Conservation (phyloP, 108 stramenopile genomes). For the Cyclotella baltica region DNA sequence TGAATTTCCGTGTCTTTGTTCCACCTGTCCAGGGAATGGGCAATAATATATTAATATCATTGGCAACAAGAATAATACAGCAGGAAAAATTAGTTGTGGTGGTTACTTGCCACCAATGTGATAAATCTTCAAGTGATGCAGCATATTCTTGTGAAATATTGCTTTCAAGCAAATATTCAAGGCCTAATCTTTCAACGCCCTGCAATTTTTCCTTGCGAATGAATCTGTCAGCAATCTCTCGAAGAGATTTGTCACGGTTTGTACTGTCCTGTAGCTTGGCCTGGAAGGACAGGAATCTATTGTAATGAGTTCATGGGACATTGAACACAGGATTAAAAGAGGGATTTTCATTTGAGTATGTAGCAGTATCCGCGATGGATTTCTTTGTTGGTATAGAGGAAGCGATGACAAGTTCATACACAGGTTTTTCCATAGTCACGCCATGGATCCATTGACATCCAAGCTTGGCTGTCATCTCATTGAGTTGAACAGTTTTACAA, state of each 20-base stretch:
- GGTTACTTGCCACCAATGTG: not conserved
- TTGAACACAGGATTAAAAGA: too few relatives aligned
- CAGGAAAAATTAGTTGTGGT: not conserved
- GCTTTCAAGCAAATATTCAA: not conserved
- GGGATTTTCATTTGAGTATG: not conserved
- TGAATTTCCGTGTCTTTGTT: not conserved
- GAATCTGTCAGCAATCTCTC: not conserved
- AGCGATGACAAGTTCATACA: not conserved
- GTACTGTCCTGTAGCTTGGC: not conserved
- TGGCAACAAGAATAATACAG: not conserved
- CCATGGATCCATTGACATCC: not conserved
- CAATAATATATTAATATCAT: not conserved
- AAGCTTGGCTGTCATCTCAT: not conserved
- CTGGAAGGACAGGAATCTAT: not conserved
- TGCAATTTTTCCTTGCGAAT: not conserved
- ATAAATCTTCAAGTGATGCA: slow-evolving; percentile 2
- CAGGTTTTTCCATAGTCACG: not conserved
- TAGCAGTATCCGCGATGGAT: not conserved
- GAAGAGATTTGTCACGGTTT: not conserved
- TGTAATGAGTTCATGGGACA: not conserved
- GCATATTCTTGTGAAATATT: not conserved
- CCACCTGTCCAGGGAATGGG: not conserved
- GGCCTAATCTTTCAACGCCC: not conserved
- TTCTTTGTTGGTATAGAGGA: not conserved
- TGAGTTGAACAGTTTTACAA: not conserved